These are phyloP conservation scores for Phytopythium chamaehyphon DNA, from an alignment of 352 stramenopile genomes.

Conservation along the genomic window DNA sequence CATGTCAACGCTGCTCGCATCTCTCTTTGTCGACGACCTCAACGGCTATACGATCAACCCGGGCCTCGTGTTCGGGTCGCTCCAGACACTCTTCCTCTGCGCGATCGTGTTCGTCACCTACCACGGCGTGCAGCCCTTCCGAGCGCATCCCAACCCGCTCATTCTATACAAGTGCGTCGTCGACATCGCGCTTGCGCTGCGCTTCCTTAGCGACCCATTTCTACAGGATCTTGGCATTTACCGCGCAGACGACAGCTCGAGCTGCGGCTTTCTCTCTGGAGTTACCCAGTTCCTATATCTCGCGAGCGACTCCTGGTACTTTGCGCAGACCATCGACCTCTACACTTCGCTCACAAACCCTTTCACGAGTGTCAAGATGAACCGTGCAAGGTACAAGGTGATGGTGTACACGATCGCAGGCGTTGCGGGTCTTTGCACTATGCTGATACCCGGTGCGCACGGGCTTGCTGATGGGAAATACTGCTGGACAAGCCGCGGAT, in stretches of 20 bases:
- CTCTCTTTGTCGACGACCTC: constrained; percentile 28
- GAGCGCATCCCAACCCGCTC: constrained; percentile 77
- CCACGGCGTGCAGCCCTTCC: constrained; percentile 70
- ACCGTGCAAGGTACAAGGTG: constrained; percentile 57
- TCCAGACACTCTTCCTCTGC: constrained; percentile 70
- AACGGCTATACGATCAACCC: constrained; percentile 88
- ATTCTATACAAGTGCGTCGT: constrained; percentile 83
- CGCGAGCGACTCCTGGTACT: constrained; percentile 80
- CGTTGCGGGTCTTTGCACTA: constrained; percentile 36
- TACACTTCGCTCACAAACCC: constrained; percentile 80
- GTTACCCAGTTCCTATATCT: constrained; percentile 79
- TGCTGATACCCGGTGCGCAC: constrained; percentile 29
- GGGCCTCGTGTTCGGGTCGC: constrained; percentile 67
- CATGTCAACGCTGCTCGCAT: constrained; percentile 31
- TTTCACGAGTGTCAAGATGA: constrained; percentile 76
- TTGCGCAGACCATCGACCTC: constrained; percentile 69
- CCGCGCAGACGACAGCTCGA: constrained; percentile 11
- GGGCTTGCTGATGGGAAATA: constrained; percentile 71
- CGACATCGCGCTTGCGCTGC: constrained; percentile 60
- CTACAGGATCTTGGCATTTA: constrained; percentile 54
- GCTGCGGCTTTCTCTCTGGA: constrained; percentile 59
- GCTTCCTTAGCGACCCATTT: constrained; percentile 71
- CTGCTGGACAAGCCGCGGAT: constrained; percentile 72
- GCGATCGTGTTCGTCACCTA: constrained; percentile 76
- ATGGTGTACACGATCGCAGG: constrained; percentile 42